Conservation (phyloP, 2,329 filamentous ascomycete genomes). For the Penicillium glabrum region DNA sequence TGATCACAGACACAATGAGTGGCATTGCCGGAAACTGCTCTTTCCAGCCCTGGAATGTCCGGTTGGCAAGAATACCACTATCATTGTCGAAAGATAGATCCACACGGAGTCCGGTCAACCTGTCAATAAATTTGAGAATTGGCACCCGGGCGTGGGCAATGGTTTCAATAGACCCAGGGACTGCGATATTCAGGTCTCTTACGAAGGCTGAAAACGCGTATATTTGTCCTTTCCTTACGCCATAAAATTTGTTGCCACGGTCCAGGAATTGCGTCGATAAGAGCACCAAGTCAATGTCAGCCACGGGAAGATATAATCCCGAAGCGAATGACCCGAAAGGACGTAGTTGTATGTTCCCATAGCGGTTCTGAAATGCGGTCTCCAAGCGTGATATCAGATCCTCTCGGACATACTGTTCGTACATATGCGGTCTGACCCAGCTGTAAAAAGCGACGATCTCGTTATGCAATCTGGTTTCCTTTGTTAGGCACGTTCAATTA, state of each 20-base stretch:
- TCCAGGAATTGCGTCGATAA: constrained; percentile 63
- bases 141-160: constrained; percentile 81
- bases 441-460: constrained; percentile 89
- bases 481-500: constrained; percentile 1
- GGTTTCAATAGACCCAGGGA: constrained; percentile 60
- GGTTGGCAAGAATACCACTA: constrained; percentile 75
- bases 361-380: constrained; percentile 56
- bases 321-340: constrained; percentile 95
- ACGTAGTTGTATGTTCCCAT: constrained; percentile 63
- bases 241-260: constrained; percentile 49
- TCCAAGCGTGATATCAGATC: constrained; percentile 71
- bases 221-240: constrained; percentile 57
- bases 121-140: constrained; percentile 86
- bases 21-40: constrained; percentile 79
- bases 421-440: constrained; percentile 73
- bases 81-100: constrained; percentile 95
- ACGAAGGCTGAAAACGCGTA: constrained; percentile 65
- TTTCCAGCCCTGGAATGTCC: constrained; percentile 81
- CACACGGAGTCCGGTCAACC: constrained; percentile 73
- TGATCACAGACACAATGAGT: constrained; percentile 80
- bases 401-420: constrained; percentile 73
- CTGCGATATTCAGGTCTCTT: constrained; percentile 56
- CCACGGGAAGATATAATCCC: constrained; percentile 72
- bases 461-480: constrained; percentile 69
- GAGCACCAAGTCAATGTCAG: constrained; percentile 92